These are phyloP conservation scores for Senna tora DNA, from an alignment of 306 rosid species.

Conservation along the genomic window DNA sequence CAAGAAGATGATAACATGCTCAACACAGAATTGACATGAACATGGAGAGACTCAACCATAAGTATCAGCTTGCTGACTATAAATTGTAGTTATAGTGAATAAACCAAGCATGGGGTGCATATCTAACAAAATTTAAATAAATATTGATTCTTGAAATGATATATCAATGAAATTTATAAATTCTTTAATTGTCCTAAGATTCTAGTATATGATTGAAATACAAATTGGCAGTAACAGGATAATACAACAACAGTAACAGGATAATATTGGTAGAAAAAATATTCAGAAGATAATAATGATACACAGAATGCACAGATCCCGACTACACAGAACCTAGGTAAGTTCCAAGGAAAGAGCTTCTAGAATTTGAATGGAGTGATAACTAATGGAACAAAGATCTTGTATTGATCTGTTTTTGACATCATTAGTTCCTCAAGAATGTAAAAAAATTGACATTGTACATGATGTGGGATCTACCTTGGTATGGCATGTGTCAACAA, in stretches of 20 bases:
- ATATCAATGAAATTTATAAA: neutral
- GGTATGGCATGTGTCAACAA: neutral
- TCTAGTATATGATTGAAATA: neutral
- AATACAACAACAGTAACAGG: neutral
- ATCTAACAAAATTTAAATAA: constrained; percentile 13
- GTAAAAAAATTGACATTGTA: neutral
- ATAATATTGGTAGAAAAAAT: neutral
- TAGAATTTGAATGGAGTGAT: neutral
- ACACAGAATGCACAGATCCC: neutral
- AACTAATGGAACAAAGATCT: neutral
- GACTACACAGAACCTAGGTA: neutral
- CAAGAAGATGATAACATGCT: neutral
- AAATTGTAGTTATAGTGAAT: neutral
- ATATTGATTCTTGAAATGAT: constrained; percentile 1
- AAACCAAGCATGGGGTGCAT: constrained; percentile 13
- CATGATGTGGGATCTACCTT: neutral
- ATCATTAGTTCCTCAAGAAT: neutral
- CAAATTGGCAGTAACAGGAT: neutral
- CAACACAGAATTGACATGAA: constrained; percentile 16
- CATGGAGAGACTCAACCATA: constrained; percentile 19
- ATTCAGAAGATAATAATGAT: neutral
- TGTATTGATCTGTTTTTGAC: neutral
- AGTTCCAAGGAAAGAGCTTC: neutral
- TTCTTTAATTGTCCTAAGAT: constrained; percentile 13
- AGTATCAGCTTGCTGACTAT: constrained; percentile 20